Percentiles rank a stretch among this genome's conserved stretches.
These are phyloP conservation scores for Bocquillonia castaneifolia DNA, from an alignment of 441 rosid genomes.

Conservation along the genomic window DNA sequence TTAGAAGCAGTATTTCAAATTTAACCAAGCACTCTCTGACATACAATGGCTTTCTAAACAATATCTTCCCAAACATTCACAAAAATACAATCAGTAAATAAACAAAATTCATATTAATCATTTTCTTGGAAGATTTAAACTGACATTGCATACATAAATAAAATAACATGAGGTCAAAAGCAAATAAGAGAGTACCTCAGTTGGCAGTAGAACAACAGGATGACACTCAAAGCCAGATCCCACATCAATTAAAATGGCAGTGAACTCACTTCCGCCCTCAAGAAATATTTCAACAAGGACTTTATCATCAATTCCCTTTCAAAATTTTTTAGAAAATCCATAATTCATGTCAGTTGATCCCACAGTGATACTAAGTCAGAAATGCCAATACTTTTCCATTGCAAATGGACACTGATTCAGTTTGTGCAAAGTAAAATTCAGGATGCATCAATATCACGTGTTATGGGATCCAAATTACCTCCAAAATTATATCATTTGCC, in stretches of 20 bases:
- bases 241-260: slow-evolving; percentile 89
- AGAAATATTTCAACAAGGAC: slow-evolving; percentile 75
- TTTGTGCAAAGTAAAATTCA: slow-evolving; percentile 7
- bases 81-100: neutral
- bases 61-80: neutral
- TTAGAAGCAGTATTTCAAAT: slow-evolving; percentile 5
- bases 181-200: slow-evolving; percentile 56
- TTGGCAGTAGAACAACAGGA: slow-evolving; percentile 81
- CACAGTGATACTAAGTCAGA: neutral
- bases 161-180: neutral
- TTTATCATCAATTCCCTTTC: slow-evolving; percentile 79
- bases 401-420: slow-evolving; percentile 9
- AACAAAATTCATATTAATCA: neutral
- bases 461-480: slow-evolving; percentile 42
- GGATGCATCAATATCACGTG: neutral
- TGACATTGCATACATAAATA: neutral
- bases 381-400: slow-evolving; percentile 7
- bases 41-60: neutral
- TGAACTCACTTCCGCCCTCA: slow-evolving; percentile 82
- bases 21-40: neutral
- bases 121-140: neutral
- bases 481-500: slow-evolving; percentile 58
- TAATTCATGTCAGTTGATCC: slow-evolving; percentile 15
- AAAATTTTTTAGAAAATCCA: slow-evolving; percentile 18
- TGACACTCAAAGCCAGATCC: slow-evolving; percentile 67